phyloP scores from a whole-genome alignment of 2,329 filamentous ascomycete genomes.

The Monilinia fructicola region DNA sequence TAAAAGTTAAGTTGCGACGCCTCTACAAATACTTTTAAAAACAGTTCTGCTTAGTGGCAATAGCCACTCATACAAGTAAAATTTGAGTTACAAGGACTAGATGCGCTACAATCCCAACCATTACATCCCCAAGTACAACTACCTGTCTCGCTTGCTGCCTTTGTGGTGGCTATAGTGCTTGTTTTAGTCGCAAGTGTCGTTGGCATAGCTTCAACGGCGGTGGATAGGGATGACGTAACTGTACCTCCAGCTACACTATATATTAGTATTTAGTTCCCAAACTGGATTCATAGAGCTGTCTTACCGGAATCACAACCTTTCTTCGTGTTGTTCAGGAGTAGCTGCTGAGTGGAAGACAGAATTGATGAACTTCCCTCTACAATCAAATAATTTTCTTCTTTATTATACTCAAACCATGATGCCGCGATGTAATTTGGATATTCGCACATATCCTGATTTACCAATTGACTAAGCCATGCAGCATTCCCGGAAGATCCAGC shows the following conservation, averaged over 20 bases:
- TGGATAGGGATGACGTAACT: background rate
- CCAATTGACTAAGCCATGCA: slow-evolving; percentile 23
- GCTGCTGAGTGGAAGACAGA: slow-evolving; percentile 8
- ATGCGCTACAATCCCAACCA: slow-evolving; percentile 22
- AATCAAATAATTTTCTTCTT: slow-evolving; percentile 22
- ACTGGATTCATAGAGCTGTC: background rate
- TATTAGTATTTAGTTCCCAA: background rate
- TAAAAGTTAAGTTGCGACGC: background rate
- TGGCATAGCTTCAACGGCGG: background rate
- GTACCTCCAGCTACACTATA: background rate
- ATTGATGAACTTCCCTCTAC: slow-evolving; percentile 18
- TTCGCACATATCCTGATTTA: slow-evolving; percentile 24
- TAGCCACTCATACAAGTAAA: slow-evolving; percentile 13
- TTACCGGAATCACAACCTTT: slow-evolving; percentile 16
- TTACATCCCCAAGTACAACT: slow-evolving; percentile 23
- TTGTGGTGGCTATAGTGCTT: background rate
- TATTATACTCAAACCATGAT: slow-evolving; percentile 25
- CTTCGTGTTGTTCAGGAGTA: slow-evolving; percentile 19
- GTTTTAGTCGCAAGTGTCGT: slow-evolving; percentile 2
- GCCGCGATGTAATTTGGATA: slow-evolving; percentile 24
- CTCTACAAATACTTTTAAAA: too few species aligned
- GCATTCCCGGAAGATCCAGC: slow-evolving; percentile 8
- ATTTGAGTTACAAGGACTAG: slow-evolving; percentile 9
- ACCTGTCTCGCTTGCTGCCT: background rate
- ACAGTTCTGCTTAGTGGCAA: slow-evolving; percentile 1